These are phyloP conservation scores for Speleostelium caveatum DNA, from an alignment of 78 protist species.

Conservation along the genomic window DNA sequence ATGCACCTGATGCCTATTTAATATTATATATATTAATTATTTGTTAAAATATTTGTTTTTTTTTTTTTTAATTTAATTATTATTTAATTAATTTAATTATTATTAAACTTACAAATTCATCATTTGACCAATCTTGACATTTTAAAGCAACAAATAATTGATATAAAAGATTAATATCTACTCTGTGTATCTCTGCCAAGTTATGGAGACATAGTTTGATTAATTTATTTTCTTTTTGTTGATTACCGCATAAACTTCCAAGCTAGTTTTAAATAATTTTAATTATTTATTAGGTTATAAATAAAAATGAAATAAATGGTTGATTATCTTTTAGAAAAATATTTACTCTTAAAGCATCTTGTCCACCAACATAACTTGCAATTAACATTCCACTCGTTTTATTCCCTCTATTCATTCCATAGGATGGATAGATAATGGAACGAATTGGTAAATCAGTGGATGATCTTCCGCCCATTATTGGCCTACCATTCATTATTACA, in stretches of 20 bases:
- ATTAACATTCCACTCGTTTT: neutral
- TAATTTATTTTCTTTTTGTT: neutral
- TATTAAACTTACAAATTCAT: too few relatives aligned
- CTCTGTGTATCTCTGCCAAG: constrained; percentile 11
- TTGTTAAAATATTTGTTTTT: too few relatives aligned
- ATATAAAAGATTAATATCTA: neutral
- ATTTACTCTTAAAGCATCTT: neutral
- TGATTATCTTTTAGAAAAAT: neutral
- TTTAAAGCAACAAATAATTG: neutral
- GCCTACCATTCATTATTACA: constrained; percentile 26
- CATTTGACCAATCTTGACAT: constrained; percentile 31
- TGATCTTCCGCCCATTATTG: constrained; percentile 29
- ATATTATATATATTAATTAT: too few relatives aligned
- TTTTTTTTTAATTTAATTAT: too few relatives aligned
- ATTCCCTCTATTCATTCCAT: constrained; percentile 19
- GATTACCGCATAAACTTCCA: neutral
- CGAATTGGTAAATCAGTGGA: constrained; percentile 43
- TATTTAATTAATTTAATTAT: too few relatives aligned
- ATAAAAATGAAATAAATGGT: too few relatives aligned
- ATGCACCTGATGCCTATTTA: constrained; percentile 24
- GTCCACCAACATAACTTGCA: constrained; percentile 16
- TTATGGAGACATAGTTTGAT: neutral
- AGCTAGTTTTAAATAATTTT: too few relatives aligned
- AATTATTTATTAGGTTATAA: too few relatives aligned
- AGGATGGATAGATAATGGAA: constrained; percentile 38